These are phyloP conservation scores for Avena insularis DNA, from an alignment of 176 grass and related monocot species.

Conservation along the genomic window DNA sequence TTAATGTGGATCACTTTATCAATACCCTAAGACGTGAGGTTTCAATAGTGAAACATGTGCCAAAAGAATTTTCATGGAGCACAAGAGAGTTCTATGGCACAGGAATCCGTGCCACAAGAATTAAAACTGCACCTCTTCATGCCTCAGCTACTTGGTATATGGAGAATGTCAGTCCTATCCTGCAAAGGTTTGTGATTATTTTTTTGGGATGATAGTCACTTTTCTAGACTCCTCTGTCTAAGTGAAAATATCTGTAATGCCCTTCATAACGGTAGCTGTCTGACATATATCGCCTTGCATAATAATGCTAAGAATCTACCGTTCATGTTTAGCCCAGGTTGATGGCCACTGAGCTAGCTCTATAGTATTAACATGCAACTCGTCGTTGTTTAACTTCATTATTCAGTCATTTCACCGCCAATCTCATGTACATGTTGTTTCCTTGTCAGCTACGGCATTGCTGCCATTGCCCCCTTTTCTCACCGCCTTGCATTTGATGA, in stretches of 20 bases:
- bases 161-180: constrained; percentile 86
- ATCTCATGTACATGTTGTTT: constrained; percentile 38
- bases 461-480: constrained; percentile 85
- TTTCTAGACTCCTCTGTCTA: background rate
- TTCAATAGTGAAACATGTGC: constrained; percentile 62
- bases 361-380: constrained; percentile 16
- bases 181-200: constrained; percentile 71
- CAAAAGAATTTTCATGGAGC: constrained; percentile 91
- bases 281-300: constrained; percentile 1
- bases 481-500: constrained; percentile 91
- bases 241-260: background rate
- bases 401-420: constrained; percentile 18
- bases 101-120: constrained; percentile 79
- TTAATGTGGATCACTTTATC: constrained; percentile 88
- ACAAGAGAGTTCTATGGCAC: constrained; percentile 92
- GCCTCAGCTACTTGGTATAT: constrained; percentile 92
- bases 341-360: background rate
- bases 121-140: constrained; percentile 88
- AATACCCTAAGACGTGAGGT: constrained; percentile 70
- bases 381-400: constrained; percentile 35
- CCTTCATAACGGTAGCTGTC: background rate
- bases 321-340: background rate
- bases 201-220: background rate
- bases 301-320: background rate
- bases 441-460: constrained; percentile 83